phyloP scores from a whole-genome alignment of 495 filamentous ascomycete species.

The Astrocystis sublimbata region DNA sequence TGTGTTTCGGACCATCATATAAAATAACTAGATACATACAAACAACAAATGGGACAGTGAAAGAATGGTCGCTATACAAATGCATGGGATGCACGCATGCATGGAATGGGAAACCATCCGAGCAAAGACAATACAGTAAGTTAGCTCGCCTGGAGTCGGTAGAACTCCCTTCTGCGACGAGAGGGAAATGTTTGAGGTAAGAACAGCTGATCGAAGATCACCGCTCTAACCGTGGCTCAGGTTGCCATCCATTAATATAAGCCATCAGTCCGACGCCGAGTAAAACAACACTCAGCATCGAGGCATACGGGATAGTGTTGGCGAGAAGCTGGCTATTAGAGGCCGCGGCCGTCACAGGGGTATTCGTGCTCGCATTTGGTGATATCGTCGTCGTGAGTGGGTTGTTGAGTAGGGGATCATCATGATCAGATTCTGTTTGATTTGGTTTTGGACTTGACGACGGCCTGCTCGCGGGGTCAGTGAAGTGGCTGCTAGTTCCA shows the following conservation, averaged over 20 bases:
- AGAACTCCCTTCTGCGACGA: too few species aligned
- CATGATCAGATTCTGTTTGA: slow-evolving; percentile 10
- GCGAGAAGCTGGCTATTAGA: slow-evolving; percentile 52
- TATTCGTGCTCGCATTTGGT: slow-evolving; percentile 30
- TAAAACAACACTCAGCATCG: slow-evolving; percentile 85
- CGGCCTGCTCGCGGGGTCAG: slow-evolving; percentile 22
- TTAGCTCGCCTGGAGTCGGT: too few species aligned
- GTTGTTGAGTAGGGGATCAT: slow-evolving; percentile 35
- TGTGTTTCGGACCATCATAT: too few species aligned
- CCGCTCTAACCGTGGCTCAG: slow-evolving; percentile 38
- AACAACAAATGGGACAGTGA: too few species aligned
- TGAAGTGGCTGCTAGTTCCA: slow-evolving; percentile 27
- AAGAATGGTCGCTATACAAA: too few species aligned
- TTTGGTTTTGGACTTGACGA: slow-evolving; percentile 25
- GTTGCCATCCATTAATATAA: slow-evolving; percentile 86
- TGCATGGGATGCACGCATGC: too few species aligned
- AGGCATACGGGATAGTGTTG: slow-evolving; percentile 77
- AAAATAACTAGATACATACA: too few species aligned
- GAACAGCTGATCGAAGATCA: too few species aligned
- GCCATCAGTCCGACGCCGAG: slow-evolving; percentile 92
- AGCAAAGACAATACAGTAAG: too few species aligned
- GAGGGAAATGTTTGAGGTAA: slow-evolving; percentile 10
- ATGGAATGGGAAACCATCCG: too few species aligned
- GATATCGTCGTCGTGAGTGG: slow-evolving; percentile 49
- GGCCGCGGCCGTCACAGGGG: slow-evolving; percentile 26